Conservation (phyloP, 1,284 basidiomycete species). For the Meira miltonrushii region DNA sequence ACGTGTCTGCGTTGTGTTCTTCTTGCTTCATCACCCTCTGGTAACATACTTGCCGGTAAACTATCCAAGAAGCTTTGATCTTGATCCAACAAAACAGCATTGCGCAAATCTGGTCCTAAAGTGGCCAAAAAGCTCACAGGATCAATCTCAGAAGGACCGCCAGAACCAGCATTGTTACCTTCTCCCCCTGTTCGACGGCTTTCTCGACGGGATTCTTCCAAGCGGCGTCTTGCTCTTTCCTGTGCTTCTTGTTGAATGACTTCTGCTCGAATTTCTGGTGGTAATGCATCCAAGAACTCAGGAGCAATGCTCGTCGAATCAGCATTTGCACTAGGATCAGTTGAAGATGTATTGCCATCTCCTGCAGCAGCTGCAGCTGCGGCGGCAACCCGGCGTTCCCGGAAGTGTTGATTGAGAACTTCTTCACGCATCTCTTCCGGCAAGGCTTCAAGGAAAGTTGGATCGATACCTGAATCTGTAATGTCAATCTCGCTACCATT, state of each 20-base stretch:
- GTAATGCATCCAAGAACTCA: conserved; percentile 93
- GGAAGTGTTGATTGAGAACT: conserved; percentile 92
- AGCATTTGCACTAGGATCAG: conserved; percentile 55
- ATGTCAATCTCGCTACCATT: conserved; percentile 94
- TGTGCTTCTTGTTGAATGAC: conserved; percentile 89
- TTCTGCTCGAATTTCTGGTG: conserved; percentile 91
- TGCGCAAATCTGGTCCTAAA: conserved; percentile 72
- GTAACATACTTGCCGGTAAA: conserved; percentile 57
- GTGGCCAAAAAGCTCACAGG: conserved; percentile 80
- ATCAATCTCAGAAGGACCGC: conserved; percentile 60
- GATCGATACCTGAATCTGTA: conserved; percentile 96
- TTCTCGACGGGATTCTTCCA: conserved; percentile 44
- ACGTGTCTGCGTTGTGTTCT: conserved; percentile 19
- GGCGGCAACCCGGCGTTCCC: conserved; percentile 63
- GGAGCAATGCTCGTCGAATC: conserved; percentile 70
- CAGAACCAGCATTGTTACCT: conserved; percentile 9
- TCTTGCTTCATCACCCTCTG: conserved; percentile 16
- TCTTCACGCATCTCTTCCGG: conserved; percentile 99
- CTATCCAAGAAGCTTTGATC: conserved; percentile 75
- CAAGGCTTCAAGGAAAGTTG: conserved; percentile 92
- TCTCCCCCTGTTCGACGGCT: not conserved
- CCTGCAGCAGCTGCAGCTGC: conserved; percentile 61
- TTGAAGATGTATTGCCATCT: not conserved
- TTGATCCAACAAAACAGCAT: conserved; percentile 78
- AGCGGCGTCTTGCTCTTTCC: conserved; percentile 63